phyloP scores from a whole-genome alignment of 768 basidiomycete species.

The Suillus clintonianus region DNA sequence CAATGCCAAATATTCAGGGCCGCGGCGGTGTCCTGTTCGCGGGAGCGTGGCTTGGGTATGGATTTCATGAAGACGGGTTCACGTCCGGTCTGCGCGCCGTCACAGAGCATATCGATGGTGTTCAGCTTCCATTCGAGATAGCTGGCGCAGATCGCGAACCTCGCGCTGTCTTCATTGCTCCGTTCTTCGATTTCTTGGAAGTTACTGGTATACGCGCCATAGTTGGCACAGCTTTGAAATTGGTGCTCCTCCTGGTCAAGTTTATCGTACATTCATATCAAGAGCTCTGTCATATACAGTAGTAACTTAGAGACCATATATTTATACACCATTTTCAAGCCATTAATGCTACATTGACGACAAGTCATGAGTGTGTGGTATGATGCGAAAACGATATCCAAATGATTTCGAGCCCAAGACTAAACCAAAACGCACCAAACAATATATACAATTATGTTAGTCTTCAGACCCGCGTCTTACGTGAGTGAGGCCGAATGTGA shows the following conservation, averaged over 20 bases:
- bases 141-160: slow-evolving; percentile 36
- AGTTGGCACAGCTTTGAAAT: slow-evolving; percentile 29
- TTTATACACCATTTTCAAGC: not conserved
- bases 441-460: not conserved
- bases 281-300: not conserved
- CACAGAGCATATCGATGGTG: slow-evolving; percentile 26
- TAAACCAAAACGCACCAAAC: not conserved
- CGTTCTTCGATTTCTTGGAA: slow-evolving; percentile 44
- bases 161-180: slow-evolving; percentile 23
- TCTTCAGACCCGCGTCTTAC: slow-evolving; percentile 5
- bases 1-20: slow-evolving; percentile 61
- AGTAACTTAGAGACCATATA: not conserved
- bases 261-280: not conserved
- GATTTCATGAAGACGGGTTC: slow-evolving; percentile 85
- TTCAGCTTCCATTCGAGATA: slow-evolving; percentile 46
- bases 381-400: not conserved
- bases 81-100: slow-evolving; percentile 42
- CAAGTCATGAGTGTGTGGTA: not conserved
- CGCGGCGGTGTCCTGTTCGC: slow-evolving; percentile 58
- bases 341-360: slow-evolving; percentile 4
- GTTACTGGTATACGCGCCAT: slow-evolving; percentile 32
- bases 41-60: slow-evolving; percentile 71
- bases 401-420: not conserved
- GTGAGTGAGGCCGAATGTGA: slow-evolving; percentile 20
- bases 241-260: slow-evolving; percentile 3